A percentile compares a stretch with the other conserved stretches of the same genome.
Conservation (phyloP, 441 rosid genomes). For the Euphorbia celastroides region DNA sequence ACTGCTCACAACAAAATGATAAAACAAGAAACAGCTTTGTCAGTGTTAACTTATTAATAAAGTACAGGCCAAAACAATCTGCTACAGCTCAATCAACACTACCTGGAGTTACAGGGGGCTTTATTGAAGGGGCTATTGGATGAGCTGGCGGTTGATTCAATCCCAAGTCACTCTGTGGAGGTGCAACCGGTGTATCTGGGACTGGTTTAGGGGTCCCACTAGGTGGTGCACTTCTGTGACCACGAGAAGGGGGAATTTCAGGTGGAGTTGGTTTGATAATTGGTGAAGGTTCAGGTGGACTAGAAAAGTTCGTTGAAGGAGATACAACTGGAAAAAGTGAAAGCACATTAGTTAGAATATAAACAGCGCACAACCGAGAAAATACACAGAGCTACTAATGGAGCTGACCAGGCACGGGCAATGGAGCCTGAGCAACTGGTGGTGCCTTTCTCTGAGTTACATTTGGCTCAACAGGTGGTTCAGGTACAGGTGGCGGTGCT, state of each 20-base stretch:
- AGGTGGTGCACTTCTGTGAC: conserved; percentile 22
- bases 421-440: conserved; percentile 13
- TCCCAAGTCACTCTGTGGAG: conserved; percentile 29
- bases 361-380: conserved; percentile 6
- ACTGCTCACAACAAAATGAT: conserved; percentile 15
- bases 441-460: conserved; percentile 29
- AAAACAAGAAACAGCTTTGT: no score
- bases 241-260: conserved; percentile 2
- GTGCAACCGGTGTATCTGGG: conserved; percentile 28
- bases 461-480: conserved; percentile 20
- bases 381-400: conserved; percentile 26
- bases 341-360: conserved; percentile 7
- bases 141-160: conserved; percentile 21
- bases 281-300: conserved; percentile 32
- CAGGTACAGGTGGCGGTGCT: conserved; percentile 29
- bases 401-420: conserved; percentile 36
- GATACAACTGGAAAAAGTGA: conserved; percentile 30
- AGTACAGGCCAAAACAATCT: no score
- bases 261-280: conserved; percentile 14
- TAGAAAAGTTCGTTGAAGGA: conserved; percentile 33
- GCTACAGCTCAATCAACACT: no score
- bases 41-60: no score
- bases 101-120: conserved; percentile 26
- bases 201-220: conserved; percentile 19
- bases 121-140: conserved; percentile 19